These are phyloP conservation scores for Tetradesmus obliquus DNA, from an alignment of 139 green algal genomes.

Conservation along the genomic window DNA sequence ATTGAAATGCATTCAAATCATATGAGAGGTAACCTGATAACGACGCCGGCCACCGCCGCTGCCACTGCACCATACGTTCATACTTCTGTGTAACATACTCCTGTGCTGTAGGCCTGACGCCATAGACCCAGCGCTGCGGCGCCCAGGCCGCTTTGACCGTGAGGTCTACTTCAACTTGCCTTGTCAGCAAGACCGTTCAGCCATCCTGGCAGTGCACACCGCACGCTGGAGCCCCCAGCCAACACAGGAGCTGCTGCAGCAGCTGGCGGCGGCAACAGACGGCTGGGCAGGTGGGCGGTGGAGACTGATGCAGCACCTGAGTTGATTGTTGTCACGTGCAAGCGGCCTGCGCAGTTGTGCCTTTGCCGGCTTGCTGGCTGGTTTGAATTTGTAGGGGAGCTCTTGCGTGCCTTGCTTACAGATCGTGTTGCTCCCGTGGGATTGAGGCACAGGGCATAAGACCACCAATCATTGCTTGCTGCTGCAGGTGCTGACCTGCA, in stretches of 20 bases:
- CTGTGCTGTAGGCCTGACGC: slow-evolving; percentile 66
- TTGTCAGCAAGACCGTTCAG: slow-evolving; percentile 40
- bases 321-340: neutral
- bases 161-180: slow-evolving; percentile 75
- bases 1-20: too few species aligned
- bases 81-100: neutral
- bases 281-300: slow-evolving; percentile 64
- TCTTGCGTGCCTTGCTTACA: neutral
- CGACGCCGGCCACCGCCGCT: too few species aligned
- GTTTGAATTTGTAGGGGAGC: neutral
- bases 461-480: neutral
- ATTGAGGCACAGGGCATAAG: too few species aligned
- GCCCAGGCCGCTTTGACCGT: slow-evolving; percentile 82
- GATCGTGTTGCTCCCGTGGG: too few species aligned
- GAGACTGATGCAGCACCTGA: neutral
- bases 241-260: slow-evolving; percentile 29
- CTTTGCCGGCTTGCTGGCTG: neutral
- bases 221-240: slow-evolving; percentile 57
- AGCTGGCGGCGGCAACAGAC: slow-evolving; percentile 67
- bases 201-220: slow-evolving; percentile 65
- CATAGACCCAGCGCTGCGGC: slow-evolving; percentile 80
- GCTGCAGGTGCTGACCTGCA: slow-evolving; percentile 78
- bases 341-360: neutral
- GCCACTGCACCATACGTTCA: too few species aligned
- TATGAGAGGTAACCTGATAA: too few species aligned